Evolutionary conservation across 768 basidiomycete species (phyloP).

Genomic region (Naematelia encephala): DNA sequence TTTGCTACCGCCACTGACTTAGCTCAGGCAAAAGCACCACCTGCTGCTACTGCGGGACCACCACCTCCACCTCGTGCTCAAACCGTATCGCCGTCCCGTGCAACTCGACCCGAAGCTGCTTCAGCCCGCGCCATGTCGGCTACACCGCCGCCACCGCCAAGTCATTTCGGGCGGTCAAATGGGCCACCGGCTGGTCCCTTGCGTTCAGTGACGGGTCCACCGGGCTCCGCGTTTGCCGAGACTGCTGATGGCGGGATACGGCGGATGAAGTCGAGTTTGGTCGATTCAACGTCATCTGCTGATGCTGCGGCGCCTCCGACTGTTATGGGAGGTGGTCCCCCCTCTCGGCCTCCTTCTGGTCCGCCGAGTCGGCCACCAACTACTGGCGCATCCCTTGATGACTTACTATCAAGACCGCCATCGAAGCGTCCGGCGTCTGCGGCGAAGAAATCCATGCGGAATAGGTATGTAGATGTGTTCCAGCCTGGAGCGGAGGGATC

Average conservation of each 20-base stretch:
- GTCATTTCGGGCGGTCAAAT: constrained; percentile 6
- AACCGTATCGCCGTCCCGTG: constrained; percentile 68
- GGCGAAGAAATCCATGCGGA: constrained; percentile 70
- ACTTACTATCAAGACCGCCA: constrained; percentile 55
- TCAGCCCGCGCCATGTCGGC: constrained; percentile 17
- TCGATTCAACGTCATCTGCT: constrained; percentile 2
- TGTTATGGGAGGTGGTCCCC: constrained; percentile 45
- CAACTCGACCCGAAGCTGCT: constrained; percentile 9
- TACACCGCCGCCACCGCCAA: constrained; percentile 23
- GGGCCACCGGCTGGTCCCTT: too few species aligned
- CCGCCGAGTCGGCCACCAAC: constrained; percentile 44
- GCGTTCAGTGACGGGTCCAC: constrained; percentile 14
- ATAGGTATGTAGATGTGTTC: constrained; percentile 87
- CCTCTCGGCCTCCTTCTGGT: constrained; percentile 53
- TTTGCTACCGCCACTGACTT: not conserved
- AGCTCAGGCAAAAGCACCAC: constrained; percentile 55
- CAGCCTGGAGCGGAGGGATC: constrained; percentile 49
- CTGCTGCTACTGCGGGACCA: constrained; percentile 56
- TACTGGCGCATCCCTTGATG: constrained; percentile 43
- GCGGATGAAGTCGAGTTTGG: constrained; percentile 13
- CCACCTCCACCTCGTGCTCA: constrained; percentile 81
- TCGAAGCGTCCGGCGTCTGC: constrained; percentile 60
- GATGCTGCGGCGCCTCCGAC: constrained; percentile 1
- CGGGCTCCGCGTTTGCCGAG: constrained; percentile 4
- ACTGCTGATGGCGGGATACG: constrained; percentile 7